phyloP scores from a whole-genome alignment of 169 alveolate species.

The Eimeria tenella region DNA sequence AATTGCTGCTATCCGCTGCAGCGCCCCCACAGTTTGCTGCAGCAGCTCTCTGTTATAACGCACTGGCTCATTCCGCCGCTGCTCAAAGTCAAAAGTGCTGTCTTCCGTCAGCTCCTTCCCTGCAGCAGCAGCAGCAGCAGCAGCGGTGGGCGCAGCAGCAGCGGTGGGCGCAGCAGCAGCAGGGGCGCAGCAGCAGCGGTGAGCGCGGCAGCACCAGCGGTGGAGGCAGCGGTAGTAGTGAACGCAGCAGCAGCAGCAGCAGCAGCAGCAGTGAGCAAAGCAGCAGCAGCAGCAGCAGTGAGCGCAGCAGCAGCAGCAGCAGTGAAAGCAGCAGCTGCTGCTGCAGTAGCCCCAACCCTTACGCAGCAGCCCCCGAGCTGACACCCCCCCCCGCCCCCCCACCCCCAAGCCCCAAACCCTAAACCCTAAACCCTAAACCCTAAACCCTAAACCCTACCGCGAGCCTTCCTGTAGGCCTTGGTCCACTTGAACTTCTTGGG shows the following conservation, averaged over 20 bases:
- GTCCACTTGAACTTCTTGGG: slow-evolving; percentile 99
- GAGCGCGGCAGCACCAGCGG: too few species aligned
- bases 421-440: not conserved
- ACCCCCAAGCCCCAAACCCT: too few species aligned
- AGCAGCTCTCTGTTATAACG: slow-evolving; percentile 96
- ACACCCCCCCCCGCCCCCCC: not conserved
- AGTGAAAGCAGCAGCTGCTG: too few species aligned
- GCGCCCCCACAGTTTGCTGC: slow-evolving; percentile 97
- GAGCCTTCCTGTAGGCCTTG: slow-evolving; percentile 97
- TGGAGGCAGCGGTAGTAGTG: not conserved
- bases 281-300: too few species aligned
- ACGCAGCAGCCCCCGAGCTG: not conserved
- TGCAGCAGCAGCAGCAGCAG: not conserved
- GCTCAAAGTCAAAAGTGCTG: slow-evolving; percentile 97
- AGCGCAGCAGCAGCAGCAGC: too few species aligned
- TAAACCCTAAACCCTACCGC: slow-evolving; percentile 80
- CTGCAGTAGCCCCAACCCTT: not conserved
- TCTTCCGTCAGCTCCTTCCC: slow-evolving; percentile 98
- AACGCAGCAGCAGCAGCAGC: too few species aligned
- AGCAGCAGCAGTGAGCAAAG: too few species aligned
- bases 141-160: not conserved
- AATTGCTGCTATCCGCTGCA: slow-evolving; percentile 95
- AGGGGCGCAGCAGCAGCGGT: too few species aligned
- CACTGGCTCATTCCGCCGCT: slow-evolving; percentile 96
- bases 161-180: too few species aligned